Percentiles rank a stretch among this genome's conserved stretches.
phyloP scores from a whole-genome alignment of 2,329 filamentous ascomycete species.

The Fusarium verticillioides region DNA sequence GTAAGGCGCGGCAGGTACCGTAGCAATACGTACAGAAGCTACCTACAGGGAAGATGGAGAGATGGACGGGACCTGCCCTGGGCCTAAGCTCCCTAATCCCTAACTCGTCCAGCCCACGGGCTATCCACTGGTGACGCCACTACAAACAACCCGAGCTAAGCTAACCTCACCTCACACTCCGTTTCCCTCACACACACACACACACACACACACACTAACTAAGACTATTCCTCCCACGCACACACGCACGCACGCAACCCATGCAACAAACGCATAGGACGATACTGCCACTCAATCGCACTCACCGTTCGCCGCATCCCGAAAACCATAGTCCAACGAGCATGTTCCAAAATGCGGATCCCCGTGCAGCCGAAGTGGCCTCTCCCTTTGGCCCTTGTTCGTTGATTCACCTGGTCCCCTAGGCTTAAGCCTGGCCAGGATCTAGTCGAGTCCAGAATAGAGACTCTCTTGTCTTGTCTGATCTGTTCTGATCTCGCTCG shows the following conservation, averaged over 20 bases:
- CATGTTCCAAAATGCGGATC: slow-evolving; percentile 40
- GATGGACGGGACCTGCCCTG: slow-evolving; percentile 18
- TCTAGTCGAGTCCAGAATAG: slow-evolving; percentile 6
- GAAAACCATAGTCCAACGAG: slow-evolving; percentile 27
- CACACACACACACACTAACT: background rate
- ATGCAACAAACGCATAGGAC: slow-evolving; percentile 12
- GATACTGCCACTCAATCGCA: slow-evolving; percentile 18
- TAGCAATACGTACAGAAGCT: background rate
- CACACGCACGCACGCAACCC: background rate
- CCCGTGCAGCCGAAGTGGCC: slow-evolving; percentile 45
- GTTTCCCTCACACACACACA: background rate
- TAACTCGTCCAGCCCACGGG: background rate
- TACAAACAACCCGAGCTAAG: slow-evolving; percentile 24
- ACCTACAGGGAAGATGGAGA: background rate
- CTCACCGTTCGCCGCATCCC: slow-evolving; percentile 34
- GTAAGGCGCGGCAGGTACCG: slow-evolving; percentile 26
- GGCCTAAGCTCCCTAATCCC: slow-evolving; percentile 18
- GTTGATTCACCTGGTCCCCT: slow-evolving; percentile 11
- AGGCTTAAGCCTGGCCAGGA: background rate
- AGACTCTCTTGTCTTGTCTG: slow-evolving; percentile 26
- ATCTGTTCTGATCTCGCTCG: slow-evolving; percentile 26
- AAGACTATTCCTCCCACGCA: slow-evolving; percentile 15
- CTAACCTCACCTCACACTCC: slow-evolving; percentile 24
- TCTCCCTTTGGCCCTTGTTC: slow-evolving; percentile 29
- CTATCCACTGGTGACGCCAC: slow-evolving; percentile 35